A percentile compares a stretch with the other conserved stretches of the same genome.
Conservation (phyloP, 192 early-diverging fungal genomes). For the Coemansia sp. region DNA sequence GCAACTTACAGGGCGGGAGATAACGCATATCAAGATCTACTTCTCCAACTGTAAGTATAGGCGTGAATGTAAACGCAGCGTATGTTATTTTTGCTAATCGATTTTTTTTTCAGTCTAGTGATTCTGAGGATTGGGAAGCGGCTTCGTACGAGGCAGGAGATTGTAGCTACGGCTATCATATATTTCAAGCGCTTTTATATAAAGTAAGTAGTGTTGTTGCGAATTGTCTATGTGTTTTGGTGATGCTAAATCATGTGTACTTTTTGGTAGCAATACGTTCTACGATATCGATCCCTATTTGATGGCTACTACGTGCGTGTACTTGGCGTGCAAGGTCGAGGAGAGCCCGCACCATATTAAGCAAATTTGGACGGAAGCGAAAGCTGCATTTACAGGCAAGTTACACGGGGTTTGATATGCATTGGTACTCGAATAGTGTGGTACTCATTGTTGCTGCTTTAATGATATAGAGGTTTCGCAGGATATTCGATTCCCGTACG, state of each 20-base stretch:
- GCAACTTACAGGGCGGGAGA: slow-evolving; percentile 29
- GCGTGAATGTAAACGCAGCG: background rate
- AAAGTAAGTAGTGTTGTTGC: slow-evolving; percentile 60
- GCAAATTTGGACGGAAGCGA: slow-evolving; percentile 47
- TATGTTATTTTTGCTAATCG: background rate
- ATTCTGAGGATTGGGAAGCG: slow-evolving; percentile 74
- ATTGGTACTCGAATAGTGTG: too few species aligned
- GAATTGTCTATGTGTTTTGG: background rate
- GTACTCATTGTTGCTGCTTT: too few species aligned
- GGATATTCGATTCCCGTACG: slow-evolving; percentile 61
- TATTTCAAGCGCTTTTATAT: slow-evolving; percentile 92
- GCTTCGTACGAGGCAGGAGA: slow-evolving; percentile 75
- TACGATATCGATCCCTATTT: slow-evolving; percentile 76
- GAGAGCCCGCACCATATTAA: slow-evolving; percentile 74
- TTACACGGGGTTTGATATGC: background rate
- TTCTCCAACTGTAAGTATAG: slow-evolving; percentile 37
- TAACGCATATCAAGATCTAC: slow-evolving; percentile 36
- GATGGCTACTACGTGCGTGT: slow-evolving; percentile 79
- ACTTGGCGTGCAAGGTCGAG: slow-evolving; percentile 89
- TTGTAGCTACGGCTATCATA: slow-evolving; percentile 78
- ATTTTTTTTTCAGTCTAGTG: slow-evolving; percentile 58
- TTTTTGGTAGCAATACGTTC: slow-evolving; percentile 60
- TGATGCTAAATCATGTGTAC: background rate
- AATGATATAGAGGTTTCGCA: slow-evolving; percentile 25
- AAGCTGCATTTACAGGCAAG: slow-evolving; percentile 44